Conservation (phyloP, 2,329 filamentous ascomycete species). For the Colletotrichum sp. region DNA sequence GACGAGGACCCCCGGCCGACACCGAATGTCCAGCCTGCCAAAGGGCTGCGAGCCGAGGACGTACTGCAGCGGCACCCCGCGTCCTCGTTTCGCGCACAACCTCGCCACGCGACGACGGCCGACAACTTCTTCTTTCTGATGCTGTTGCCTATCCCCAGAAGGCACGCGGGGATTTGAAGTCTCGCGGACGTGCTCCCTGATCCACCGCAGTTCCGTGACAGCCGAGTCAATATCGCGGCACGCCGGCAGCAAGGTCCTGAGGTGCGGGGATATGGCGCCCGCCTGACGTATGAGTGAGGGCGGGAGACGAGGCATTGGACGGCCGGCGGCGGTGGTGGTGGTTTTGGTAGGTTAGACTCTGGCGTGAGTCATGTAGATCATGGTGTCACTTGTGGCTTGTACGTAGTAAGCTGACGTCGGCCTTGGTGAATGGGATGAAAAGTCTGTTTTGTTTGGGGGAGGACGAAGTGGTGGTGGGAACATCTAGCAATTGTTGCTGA, state of each 20-base stretch:
- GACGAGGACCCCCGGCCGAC: slow-evolving; percentile 80
- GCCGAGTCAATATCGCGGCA: slow-evolving; percentile 70
- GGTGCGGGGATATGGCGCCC: slow-evolving; percentile 55
- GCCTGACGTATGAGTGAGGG: slow-evolving; percentile 62
- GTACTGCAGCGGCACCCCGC: slow-evolving; percentile 85
- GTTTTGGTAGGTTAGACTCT: neutral
- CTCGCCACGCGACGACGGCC: slow-evolving; percentile 19
- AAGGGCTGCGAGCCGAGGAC: slow-evolving; percentile 89
- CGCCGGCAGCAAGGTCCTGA: slow-evolving; percentile 65
- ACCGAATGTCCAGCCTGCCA: slow-evolving; percentile 79
- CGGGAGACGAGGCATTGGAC: slow-evolving; percentile 66
- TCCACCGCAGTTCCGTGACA: slow-evolving; percentile 75
- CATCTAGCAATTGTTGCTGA: neutral
- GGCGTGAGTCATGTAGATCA: neutral
- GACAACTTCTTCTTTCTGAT: neutral
- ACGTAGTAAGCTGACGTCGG: neutral
- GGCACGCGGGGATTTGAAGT: neutral
- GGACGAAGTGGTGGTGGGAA: neutral
- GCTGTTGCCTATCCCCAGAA: neutral
- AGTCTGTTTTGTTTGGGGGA: neutral
- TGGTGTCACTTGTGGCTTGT: neutral
- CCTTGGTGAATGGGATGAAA: neutral
- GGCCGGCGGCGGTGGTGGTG: neutral
- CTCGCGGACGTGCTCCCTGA: slow-evolving; percentile 60
- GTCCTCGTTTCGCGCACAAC: slow-evolving; percentile 55